A percentile compares a stretch with the other conserved stretches of the same genome.
Evolutionary conservation across 768 basidiomycete species (phyloP).

Genomic region (Leccinellum rugosiceps): DNA sequence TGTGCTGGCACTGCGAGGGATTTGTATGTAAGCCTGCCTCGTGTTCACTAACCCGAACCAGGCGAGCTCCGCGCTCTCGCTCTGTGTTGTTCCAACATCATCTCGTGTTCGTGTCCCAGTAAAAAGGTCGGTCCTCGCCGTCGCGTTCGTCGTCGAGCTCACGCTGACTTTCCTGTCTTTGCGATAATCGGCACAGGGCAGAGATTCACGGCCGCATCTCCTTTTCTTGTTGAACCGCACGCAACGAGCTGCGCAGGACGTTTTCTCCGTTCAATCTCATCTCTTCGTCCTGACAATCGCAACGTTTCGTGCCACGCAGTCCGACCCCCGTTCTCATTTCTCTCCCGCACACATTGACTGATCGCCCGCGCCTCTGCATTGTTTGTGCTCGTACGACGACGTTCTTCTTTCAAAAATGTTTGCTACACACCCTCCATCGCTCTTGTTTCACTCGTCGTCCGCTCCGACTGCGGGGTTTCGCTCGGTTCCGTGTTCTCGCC

Average conservation of each 20-base stretch:
- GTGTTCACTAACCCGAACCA: constrained; percentile 27
- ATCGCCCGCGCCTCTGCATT: constrained; percentile 8
- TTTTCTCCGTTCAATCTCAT: constrained; percentile 22
- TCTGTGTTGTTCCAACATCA: constrained; percentile 22
- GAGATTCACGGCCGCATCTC: neutral
- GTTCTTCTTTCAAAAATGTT: constrained; percentile 15
- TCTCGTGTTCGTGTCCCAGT: constrained; percentile 12
- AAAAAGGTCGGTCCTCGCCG: constrained; percentile 21
- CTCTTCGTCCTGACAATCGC: constrained; percentile 21
- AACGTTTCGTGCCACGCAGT: constrained; percentile 12
- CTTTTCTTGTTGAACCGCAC: constrained; percentile 7
- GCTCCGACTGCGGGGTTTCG: neutral
- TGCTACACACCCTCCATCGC: constrained; percentile 9
- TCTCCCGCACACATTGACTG: constrained; percentile 3
- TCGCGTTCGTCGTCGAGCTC: neutral
- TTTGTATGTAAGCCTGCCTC: constrained; percentile 30
- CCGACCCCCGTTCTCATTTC: constrained; percentile 4
- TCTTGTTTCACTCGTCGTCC: neutral
- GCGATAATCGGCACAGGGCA: neutral
- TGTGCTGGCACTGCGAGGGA: neutral
- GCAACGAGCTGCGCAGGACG: constrained; percentile 30
- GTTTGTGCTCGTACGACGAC: constrained; percentile 7
- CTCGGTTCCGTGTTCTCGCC: constrained; percentile 9
- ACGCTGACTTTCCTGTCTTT: constrained; percentile 1
- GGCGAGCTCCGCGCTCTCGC: constrained; percentile 21